phyloP scores from a whole-genome alignment of 352 stramenopile genomes.

The Globisporangium yorkense region DNA sequence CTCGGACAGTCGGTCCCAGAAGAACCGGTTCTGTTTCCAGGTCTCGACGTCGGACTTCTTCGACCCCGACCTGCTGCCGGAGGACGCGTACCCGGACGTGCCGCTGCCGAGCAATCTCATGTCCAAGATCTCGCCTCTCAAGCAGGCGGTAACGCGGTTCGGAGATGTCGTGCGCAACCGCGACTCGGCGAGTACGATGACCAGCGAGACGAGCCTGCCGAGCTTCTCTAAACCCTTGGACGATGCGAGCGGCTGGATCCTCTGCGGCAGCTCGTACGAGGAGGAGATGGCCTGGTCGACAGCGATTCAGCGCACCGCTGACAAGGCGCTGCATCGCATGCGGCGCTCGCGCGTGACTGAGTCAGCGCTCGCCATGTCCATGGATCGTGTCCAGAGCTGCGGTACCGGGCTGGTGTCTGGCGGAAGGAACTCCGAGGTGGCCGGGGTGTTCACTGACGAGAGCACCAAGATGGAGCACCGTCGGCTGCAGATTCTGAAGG shows the following conservation, averaged over 20 bases:
- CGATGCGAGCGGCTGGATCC: constrained; percentile 56
- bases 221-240: constrained; percentile 10
- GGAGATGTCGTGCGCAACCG: constrained; percentile 30
- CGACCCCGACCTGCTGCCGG: constrained; percentile 5
- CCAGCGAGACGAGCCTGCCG: constrained; percentile 20
- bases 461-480: constrained; percentile 51
- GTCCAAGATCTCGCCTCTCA: constrained; percentile 58
- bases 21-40: constrained; percentile 78
- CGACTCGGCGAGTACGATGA: constrained; percentile 20
- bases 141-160: constrained; percentile 52
- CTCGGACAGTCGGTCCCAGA: constrained; percentile 54
- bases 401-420: constrained; percentile 14
- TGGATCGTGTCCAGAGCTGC: constrained; percentile 38
- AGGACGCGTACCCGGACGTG: constrained; percentile 17
- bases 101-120: constrained; percentile 14
- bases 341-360: constrained; percentile 57
- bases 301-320: constrained; percentile 61
- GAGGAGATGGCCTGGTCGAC: constrained; percentile 62
- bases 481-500: constrained; percentile 72
- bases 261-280: constrained; percentile 54
- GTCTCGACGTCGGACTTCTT: constrained; percentile 52
- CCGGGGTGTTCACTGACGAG: constrained; percentile 36
- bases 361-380: constrained; percentile 29
- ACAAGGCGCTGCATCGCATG: constrained; percentile 56
- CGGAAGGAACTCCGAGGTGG: constrained; percentile 17